phyloP scores from a whole-genome alignment of 2,329 filamentous ascomycete species.

The Cladosporium austrohemisphaericum region DNA sequence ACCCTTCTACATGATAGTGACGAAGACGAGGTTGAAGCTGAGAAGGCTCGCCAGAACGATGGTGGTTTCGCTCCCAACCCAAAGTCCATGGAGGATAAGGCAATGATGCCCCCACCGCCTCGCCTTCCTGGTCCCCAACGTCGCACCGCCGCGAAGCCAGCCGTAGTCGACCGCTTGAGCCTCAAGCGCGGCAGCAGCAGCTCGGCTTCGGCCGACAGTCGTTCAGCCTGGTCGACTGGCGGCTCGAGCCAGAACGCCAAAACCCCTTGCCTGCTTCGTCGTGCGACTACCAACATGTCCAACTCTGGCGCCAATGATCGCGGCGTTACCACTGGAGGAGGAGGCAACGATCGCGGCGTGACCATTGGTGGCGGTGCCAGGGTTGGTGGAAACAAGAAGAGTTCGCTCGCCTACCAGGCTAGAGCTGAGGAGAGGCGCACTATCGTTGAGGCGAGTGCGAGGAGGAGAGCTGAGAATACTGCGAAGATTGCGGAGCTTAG shows the following conservation, averaged over 20 bases:
- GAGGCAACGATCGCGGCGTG: constrained; percentile 35
- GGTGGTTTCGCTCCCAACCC: constrained; percentile 31
- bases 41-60: constrained; percentile 28
- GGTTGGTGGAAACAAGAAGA: constrained; percentile 54
- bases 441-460: constrained; percentile 50
- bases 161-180: constrained; percentile 69
- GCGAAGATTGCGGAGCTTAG: constrained; percentile 41
- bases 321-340: constrained; percentile 18
- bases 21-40: constrained; percentile 44
- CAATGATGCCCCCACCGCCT: constrained; percentile 32
- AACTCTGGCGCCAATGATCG: constrained; percentile 12
- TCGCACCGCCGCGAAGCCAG: constrained; percentile 32
- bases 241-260: constrained; percentile 52
- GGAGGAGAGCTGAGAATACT: constrained; percentile 48
- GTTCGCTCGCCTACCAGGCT: constrained; percentile 57
- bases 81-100: constrained; percentile 18
- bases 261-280: constrained; percentile 66
- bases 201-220: constrained; percentile 19
- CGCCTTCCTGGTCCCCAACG: constrained; percentile 40
- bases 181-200: constrained; percentile 48
- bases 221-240: constrained; percentile 38
- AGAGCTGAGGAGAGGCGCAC: constrained; percentile 54
- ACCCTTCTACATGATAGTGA: constrained; percentile 48
- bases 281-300: constrained; percentile 59
- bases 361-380: constrained; percentile 39